These are phyloP conservation scores for Ophiorrhiza pumila DNA, from an alignment of 257 asterid species.

Conservation along the genomic window DNA sequence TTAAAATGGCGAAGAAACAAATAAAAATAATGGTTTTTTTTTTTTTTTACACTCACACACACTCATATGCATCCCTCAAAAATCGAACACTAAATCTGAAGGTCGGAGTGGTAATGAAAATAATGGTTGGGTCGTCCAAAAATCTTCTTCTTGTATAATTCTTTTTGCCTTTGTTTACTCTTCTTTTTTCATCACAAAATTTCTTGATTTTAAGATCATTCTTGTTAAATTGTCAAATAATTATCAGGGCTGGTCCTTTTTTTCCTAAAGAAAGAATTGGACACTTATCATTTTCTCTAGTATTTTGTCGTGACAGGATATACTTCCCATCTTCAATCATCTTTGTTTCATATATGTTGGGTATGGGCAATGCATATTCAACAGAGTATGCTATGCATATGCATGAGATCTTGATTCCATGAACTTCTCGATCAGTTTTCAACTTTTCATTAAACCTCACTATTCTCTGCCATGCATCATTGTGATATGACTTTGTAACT, in stretches of 20 bases:
- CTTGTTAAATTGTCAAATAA: not conserved
- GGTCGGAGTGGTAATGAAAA: too few relatives aligned
- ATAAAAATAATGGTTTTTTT: too few relatives aligned
- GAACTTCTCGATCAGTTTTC: not conserved
- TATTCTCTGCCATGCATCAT: not conserved
- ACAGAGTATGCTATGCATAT: too few relatives aligned
- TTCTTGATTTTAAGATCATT: not conserved
- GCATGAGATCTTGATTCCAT: too few relatives aligned
- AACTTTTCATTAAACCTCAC: not conserved
- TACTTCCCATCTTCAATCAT: not conserved
- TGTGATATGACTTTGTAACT: not conserved
- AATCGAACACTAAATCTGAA: too few relatives aligned
- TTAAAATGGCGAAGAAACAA: too few relatives aligned
- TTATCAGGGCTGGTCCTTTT: not conserved
- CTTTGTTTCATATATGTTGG: not conserved
- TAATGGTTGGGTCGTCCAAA: too few relatives aligned
- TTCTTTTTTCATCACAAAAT: not conserved
- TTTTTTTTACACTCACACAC: too few relatives aligned
- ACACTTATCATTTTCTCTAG: not conserved
- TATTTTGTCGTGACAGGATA: not conserved
- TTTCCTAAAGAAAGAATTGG: not conserved
- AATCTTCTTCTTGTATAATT: too few relatives aligned
- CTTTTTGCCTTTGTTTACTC: not conserved
- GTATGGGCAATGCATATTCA: not conserved
- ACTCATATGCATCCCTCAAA: too few relatives aligned